Evolutionary conservation across 306 rosid species (phyloP).

Genomic region (Rosa multiflora): DNA sequence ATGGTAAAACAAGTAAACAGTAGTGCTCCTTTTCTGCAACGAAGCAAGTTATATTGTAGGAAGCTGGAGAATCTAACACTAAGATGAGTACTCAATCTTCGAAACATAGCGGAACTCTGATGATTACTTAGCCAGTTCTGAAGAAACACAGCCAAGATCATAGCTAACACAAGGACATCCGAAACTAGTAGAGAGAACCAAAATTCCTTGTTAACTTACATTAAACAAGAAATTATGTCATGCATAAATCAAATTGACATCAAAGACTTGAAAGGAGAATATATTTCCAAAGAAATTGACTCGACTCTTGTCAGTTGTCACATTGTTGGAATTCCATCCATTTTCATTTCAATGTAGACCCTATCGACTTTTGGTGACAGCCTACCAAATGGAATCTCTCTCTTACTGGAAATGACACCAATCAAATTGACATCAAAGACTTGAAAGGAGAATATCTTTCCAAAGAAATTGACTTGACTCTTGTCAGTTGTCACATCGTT

Average conservation of each 20-base stretch:
- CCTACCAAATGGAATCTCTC: background rate
- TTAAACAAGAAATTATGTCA: background rate
- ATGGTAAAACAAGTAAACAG: background rate
- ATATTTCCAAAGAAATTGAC: background rate
- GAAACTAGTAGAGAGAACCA: slow-evolving; percentile 63
- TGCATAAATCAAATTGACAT: background rate
- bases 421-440: background rate
- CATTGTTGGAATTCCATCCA: background rate
- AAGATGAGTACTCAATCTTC: background rate
- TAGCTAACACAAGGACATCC: slow-evolving; percentile 15
- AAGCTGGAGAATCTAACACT: background rate
- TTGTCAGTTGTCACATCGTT: background rate
- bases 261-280: background rate
- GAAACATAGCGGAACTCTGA: slow-evolving; percentile 11
- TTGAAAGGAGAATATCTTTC: background rate
- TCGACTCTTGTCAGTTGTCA: background rate
- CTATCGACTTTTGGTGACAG: background rate
- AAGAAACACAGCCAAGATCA: slow-evolving; percentile 10
- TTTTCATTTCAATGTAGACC: background rate
- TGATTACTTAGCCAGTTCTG: slow-evolving; percentile 1
- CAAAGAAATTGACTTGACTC: background rate
- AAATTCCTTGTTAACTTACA: slow-evolving; percentile 19
- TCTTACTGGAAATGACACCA: background rate
- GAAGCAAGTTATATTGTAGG: background rate
- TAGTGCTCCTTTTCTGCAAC: background rate